Percentiles rank a stretch among this genome's conserved stretches.
These are phyloP conservation scores for Prasinococcaceae sp. DNA, from an alignment of 139 green algal genomes.

Conservation along the genomic window DNA sequence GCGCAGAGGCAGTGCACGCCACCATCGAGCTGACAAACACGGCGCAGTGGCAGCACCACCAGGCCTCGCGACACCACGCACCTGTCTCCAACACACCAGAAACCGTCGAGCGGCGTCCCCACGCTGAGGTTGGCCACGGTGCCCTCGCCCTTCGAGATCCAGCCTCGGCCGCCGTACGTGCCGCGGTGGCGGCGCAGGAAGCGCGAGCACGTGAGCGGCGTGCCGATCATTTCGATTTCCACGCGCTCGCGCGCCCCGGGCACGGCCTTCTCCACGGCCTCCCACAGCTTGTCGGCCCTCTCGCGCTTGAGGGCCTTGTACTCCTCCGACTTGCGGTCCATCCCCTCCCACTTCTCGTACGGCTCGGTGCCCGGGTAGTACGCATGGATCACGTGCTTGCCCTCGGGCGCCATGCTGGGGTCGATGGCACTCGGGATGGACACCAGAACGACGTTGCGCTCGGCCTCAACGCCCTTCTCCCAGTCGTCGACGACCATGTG, in stretches of 20 bases:
- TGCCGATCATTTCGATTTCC: conserved; percentile 68
- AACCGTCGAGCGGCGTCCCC: no score
- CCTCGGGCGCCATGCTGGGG: conserved; percentile 35
- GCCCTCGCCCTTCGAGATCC: conserved; percentile 34
- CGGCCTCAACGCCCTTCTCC: conserved; percentile 53
- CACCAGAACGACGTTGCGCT: conserved; percentile 86
- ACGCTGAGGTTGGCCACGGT: no score
- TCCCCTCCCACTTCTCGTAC: conserved; percentile 68
- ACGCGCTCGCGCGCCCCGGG: conserved; percentile 59
- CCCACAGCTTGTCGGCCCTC: conserved; percentile 62
- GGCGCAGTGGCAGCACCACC: no score
- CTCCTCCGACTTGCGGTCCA: conserved; percentile 54
- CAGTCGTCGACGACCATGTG: conserved; percentile 91
- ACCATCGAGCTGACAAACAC: no score
- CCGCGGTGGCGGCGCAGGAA: conserved; percentile 68
- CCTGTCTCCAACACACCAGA: no score
- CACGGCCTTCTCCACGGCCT: conserved; percentile 59
- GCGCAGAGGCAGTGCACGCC: no score
- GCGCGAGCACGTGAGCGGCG: conserved; percentile 77
- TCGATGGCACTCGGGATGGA: conserved; percentile 64
- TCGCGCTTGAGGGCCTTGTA: conserved; percentile 84
- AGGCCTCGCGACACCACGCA: no score
- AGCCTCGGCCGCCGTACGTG: conserved; percentile 52
- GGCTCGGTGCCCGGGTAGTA: conserved; percentile 72
- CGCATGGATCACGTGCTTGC: conserved; percentile 38